A percentile compares a stretch with the other conserved stretches of the same genome.
These are phyloP conservation scores for Evernia prunastri DNA, from an alignment of 495 filamentous ascomycete species.

Conservation along the genomic window DNA sequence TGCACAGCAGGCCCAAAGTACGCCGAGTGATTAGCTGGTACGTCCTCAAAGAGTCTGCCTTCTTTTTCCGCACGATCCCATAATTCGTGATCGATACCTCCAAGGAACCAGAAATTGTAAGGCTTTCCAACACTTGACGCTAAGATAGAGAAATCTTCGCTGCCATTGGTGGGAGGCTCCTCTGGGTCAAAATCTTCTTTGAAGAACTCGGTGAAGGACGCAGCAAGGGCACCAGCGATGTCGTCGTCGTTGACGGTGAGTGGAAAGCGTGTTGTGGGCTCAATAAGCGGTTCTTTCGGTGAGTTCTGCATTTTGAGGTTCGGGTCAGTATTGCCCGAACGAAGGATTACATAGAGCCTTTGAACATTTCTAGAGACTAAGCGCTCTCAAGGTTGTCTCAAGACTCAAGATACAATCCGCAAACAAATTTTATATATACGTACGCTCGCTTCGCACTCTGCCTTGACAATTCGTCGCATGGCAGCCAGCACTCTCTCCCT, in stretches of 20 bases:
- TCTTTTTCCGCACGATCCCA: conserved; percentile 39
- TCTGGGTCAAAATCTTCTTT: conserved; percentile 37
- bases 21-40: conserved; percentile 52
- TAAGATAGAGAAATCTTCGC: conserved; percentile 44
- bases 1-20: conserved; percentile 56
- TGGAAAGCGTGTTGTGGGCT: conserved; percentile 41
- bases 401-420: no score
- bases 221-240: conserved; percentile 29
- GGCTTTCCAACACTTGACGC: conserved; percentile 36
- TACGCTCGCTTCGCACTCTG: conserved; percentile 44
- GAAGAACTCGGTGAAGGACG: conserved; percentile 37
- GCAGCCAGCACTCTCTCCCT: conserved; percentile 37
- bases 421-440: no score
- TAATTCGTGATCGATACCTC: conserved; percentile 37
- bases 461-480: conserved; percentile 45
- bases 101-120: conserved; percentile 43
- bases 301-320: no score
- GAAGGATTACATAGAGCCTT: no score
- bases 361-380: no score
- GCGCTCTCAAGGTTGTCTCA: no score
- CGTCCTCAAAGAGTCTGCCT: conserved; percentile 20
- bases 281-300: conserved; percentile 39
- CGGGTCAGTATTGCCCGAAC: no score
- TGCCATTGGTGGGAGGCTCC: conserved; percentile 35
- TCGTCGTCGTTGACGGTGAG: conserved; percentile 38